Evolutionary conservation across 2,329 filamentous ascomycete genomes (phyloP).

Genomic region (Fusarium incarnatum): DNA sequence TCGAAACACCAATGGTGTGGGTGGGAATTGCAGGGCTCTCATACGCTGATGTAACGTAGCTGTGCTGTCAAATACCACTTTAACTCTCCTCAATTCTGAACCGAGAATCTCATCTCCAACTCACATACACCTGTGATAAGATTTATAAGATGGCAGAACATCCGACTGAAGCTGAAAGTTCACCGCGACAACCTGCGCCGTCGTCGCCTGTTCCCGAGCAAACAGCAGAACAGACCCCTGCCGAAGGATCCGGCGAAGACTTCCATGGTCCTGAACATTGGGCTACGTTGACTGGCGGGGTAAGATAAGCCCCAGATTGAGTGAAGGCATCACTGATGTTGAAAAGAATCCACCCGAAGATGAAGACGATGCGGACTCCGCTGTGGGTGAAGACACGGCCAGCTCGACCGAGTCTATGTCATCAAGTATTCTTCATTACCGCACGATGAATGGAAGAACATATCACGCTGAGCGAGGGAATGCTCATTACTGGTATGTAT

Average conservation of each 20-base stretch:
- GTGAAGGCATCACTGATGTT: neutral
- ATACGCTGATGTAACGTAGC: neutral
- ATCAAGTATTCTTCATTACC: slow-evolving; percentile 40
- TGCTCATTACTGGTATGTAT: slow-evolving; percentile 40
- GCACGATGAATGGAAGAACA: slow-evolving; percentile 39
- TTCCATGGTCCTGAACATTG: slow-evolving; percentile 23
- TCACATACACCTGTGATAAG: accelerated
- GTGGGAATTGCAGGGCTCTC: neutral
- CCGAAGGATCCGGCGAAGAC: neutral
- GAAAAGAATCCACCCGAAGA: neutral
- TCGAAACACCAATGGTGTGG: neutral
- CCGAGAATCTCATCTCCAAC: too few relatives aligned
- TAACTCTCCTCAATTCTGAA: neutral
- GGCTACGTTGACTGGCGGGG: slow-evolving; percentile 1
- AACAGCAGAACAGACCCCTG: neutral
- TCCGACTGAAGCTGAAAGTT: accelerated
- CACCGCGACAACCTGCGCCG: accelerated
- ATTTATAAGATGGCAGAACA: neutral
- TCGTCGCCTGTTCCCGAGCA: neutral
- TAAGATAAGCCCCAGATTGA: accelerated
- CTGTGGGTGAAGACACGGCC: slow-evolving; percentile 24
- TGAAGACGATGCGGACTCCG: slow-evolving; percentile 22
- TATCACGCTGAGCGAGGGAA: slow-evolving; percentile 40
- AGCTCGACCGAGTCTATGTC: slow-evolving; percentile 43
- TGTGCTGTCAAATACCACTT: neutral